phyloP scores from a whole-genome alignment of 257 asterid species.

The Solanum chaucha region DNA sequence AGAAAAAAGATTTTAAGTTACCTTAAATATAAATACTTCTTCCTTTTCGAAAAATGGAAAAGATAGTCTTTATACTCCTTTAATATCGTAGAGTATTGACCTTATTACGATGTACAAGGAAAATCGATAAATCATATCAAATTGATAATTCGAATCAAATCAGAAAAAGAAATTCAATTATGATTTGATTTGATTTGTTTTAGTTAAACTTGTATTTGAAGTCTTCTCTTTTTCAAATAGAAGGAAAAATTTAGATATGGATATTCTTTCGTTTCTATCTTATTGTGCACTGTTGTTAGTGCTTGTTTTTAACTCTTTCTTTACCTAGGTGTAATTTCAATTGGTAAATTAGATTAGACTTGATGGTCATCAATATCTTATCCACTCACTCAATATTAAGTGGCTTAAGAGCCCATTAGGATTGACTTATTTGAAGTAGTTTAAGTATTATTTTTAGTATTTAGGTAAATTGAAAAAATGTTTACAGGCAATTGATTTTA shows the following conservation, averaged over 20 bases:
- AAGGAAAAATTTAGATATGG: rapidly evolving
- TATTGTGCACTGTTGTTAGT: background rate
- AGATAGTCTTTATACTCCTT: background rate
- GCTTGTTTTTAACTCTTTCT: background rate
- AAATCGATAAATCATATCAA: too few relatives aligned
- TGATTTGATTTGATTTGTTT: background rate
- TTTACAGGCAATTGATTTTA: too few relatives aligned
- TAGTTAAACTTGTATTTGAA: too few relatives aligned
- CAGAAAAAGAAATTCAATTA: too few relatives aligned
- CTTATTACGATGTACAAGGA: background rate
- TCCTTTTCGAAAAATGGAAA: background rate
- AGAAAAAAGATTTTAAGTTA: background rate
- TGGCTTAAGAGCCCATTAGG: too few relatives aligned
- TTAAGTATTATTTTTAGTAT: too few relatives aligned
- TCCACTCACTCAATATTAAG: too few relatives aligned
- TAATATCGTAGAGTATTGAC: background rate
- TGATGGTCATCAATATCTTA: too few relatives aligned
- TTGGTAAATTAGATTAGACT: too few relatives aligned
- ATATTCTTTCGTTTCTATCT: background rate
- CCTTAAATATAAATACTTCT: background rate
- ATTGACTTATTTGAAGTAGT: too few relatives aligned
- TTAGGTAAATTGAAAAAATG: too few relatives aligned
- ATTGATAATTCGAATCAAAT: too few relatives aligned
- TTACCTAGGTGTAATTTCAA: background rate
- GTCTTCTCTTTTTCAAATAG: background rate